Evolutionary conservation across 129 eudicot genomes (phyloP).

Genomic region (Helichrysum umbraculigerum): DNA sequence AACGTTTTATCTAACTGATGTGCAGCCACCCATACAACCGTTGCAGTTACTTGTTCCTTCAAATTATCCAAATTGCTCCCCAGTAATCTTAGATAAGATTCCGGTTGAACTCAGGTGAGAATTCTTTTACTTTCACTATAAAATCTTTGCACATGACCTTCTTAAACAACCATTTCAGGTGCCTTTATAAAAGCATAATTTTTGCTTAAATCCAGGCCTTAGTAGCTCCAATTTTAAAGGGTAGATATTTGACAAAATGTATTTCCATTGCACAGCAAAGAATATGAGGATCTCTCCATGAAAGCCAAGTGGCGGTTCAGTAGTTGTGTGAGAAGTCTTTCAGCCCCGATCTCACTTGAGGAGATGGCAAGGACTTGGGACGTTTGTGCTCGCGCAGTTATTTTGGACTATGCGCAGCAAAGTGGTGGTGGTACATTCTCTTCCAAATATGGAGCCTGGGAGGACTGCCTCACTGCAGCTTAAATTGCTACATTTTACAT

Average conservation of each 20-base stretch:
- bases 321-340: constrained; percentile 6
- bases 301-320: constrained; percentile 20
- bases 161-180: neutral
- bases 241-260: constrained; percentile 9
- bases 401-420: constrained; percentile 32
- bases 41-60: constrained; percentile 78
- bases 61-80: constrained; percentile 85
- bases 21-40: constrained; percentile 96
- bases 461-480: constrained; percentile 43
- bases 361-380: constrained; percentile 40
- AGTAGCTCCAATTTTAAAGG: neutral
- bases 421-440: constrained; percentile 42
- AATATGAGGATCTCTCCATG: constrained; percentile 31
- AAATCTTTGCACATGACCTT: neutral
- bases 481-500: constrained; percentile 18
- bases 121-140: neutral
- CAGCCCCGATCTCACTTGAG: constrained; percentile 21
- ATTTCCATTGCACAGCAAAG: constrained; percentile 16
- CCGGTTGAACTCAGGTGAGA: constrained; percentile 76
- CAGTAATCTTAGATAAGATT: constrained; percentile 84
- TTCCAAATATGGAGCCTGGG: constrained; percentile 41
- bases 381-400: constrained; percentile 36
- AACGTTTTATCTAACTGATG: constrained; percentile 8
- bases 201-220: neutral
- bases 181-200: neutral